Percentiles rank a stretch among this genome's conserved stretches.
Conservation (phyloP, 305 asterid genomes). For the Ajuga reptans region DNA sequence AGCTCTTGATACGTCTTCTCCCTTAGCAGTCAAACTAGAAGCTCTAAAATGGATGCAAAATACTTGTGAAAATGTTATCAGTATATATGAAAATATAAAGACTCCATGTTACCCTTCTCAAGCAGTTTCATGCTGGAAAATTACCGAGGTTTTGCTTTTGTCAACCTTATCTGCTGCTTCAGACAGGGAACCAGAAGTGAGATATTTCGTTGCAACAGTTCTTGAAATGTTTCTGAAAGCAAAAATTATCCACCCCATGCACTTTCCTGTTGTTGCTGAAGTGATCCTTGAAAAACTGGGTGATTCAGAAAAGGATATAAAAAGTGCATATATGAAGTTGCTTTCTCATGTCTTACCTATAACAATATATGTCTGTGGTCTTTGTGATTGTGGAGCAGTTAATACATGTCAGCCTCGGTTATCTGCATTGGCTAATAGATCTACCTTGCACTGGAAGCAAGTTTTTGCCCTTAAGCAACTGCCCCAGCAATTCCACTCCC, state of each 20-base stretch:
- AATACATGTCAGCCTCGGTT: constrained; percentile 40
- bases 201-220: constrained; percentile 62
- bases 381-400: constrained; percentile 46
- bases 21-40: constrained; percentile 73
- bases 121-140: constrained; percentile 54
- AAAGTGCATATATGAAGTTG: constrained; percentile 56
- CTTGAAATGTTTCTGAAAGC: constrained; percentile 73
- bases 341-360: constrained; percentile 65
- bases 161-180: constrained; percentile 68
- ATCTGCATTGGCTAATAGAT: constrained; percentile 34
- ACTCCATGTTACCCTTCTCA: constrained; percentile 58
- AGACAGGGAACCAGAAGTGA: constrained; percentile 82
- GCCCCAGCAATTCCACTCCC: constrained; percentile 83
- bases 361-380: constrained; percentile 64
- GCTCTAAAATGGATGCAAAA: constrained; percentile 69
- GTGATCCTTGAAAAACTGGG: constrained; percentile 74
- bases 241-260: constrained; percentile 73
- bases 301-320: constrained; percentile 77
- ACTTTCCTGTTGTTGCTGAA: constrained; percentile 58
- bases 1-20: constrained; percentile 64
- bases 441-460: constrained; percentile 77
- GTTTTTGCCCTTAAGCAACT: constrained; percentile 79
- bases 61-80: constrained; percentile 57
- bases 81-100: constrained; percentile 34
- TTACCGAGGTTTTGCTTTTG: constrained; percentile 57